These are phyloP conservation scores for Xerocomellus intermedius DNA, from an alignment of 768 basidiomycete species.

Conservation along the genomic window DNA sequence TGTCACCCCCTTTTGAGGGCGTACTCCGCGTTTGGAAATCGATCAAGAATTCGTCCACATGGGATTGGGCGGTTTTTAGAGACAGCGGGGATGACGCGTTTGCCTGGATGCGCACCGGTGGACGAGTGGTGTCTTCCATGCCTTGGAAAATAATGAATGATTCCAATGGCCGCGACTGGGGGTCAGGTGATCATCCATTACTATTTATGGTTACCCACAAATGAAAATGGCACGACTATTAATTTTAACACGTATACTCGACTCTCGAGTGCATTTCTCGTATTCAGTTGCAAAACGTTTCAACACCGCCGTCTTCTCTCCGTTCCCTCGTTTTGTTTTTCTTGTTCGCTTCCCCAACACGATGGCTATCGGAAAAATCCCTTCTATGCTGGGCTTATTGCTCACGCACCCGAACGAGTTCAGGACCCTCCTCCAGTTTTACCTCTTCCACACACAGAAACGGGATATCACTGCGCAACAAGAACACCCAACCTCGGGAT, in stretches of 20 bases:
- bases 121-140: conserved; percentile 49
- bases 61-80: conserved; percentile 39
- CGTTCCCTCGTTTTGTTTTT: neutral
- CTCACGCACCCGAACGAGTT: conserved; percentile 84
- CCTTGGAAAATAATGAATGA: neutral
- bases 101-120: conserved; percentile 47
- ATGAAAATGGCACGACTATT: conserved; percentile 13
- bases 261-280: neutral
- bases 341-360: neutral
- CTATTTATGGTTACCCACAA: neutral
- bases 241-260: neutral
- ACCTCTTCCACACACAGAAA: conserved; percentile 74
- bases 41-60: conserved; percentile 45
- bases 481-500: conserved; percentile 80
- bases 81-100: conserved; percentile 38
- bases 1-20: conserved; percentile 49
- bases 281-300: neutral
- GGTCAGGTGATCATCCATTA: conserved; percentile 9
- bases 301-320: neutral
- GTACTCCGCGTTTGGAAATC: conserved; percentile 49
- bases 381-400: conserved; percentile 60
- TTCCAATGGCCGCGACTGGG: neutral
- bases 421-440: conserved; percentile 78
- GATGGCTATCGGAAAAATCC: conserved; percentile 50
- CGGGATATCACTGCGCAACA: conserved; percentile 76